These are phyloP conservation scores for Vitis rupestris DNA, from an alignment of 164 flowering plant species.

Conservation along the genomic window DNA sequence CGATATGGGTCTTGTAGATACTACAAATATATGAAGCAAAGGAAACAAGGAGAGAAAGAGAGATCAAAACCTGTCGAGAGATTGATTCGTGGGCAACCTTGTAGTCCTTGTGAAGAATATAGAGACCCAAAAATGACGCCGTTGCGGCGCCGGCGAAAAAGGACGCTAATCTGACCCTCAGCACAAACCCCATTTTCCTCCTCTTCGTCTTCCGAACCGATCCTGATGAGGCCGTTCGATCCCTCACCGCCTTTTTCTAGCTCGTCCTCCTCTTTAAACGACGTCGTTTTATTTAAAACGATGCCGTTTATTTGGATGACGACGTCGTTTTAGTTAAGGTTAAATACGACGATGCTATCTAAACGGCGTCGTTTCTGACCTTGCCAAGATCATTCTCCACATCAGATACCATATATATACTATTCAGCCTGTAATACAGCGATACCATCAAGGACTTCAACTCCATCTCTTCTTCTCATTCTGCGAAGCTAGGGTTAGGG, in stretches of 20 bases:
- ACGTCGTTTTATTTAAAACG: conserved; percentile 2
- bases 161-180: conserved; percentile 74
- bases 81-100: conserved; percentile 65
- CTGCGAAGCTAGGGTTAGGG: background rate
- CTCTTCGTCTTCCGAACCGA: background rate
- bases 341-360: no score
- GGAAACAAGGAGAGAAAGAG: background rate
- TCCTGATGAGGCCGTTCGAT: no score
- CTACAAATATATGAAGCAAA: background rate
- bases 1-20: no score
- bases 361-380: no score
- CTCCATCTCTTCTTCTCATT: background rate
- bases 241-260: background rate
- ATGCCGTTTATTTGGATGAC: no score
- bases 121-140: conserved; percentile 62
- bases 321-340: no score
- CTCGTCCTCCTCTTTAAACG: conserved; percentile 5
- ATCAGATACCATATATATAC: background rate
- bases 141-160: conserved; percentile 83
- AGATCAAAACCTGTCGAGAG: conserved; percentile 54
- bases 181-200: conserved; percentile 63
- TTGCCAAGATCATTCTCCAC: background rate
- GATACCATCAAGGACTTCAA: background rate
- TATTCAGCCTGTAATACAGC: background rate
- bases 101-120: conserved; percentile 72